phyloP scores from a whole-genome alignment of 805 yeast genomes.

The Yamadazyma phyllophila region DNA sequence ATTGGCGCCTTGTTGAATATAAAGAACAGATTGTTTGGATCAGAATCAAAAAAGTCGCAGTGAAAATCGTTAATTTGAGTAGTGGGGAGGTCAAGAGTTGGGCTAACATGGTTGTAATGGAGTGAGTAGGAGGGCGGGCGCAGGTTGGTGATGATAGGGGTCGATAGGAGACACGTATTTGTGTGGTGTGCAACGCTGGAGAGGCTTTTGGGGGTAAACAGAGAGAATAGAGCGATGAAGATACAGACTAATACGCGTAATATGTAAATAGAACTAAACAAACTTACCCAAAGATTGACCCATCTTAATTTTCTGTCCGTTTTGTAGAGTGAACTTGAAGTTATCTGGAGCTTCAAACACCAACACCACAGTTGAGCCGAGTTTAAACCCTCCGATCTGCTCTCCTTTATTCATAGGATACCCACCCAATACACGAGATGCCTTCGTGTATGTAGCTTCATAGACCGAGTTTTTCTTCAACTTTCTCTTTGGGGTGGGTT shows the following conservation, averaged over 20 bases:
- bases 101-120: too few relatives aligned
- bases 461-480: constrained; percentile 77
- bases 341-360: constrained; percentile 92
- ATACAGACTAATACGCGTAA: not conserved
- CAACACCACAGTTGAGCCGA: constrained; percentile 95
- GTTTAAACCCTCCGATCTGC: constrained; percentile 95
- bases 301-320: constrained; percentile 79
- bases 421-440: constrained; percentile 76
- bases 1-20: too few relatives aligned
- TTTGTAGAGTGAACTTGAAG: constrained; percentile 65
- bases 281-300: constrained; percentile 74
- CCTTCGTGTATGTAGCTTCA: constrained; percentile 88
- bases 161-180: too few relatives aligned
- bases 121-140: too few relatives aligned
- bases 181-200: too few relatives aligned
- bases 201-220: too few relatives aligned
- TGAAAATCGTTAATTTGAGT: too few relatives aligned
- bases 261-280: constrained; percentile 7
- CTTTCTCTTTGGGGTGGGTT: constrained; percentile 16
- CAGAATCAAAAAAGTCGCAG: too few relatives aligned
- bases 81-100: too few relatives aligned
- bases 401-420: constrained; percentile 87
- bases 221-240: not conserved
- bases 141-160: too few relatives aligned
- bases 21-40: too few relatives aligned